Evolutionary conservation across 371 early-diverging fungal species (phyloP).

Genomic region (Mucor lusitanicus): DNA sequence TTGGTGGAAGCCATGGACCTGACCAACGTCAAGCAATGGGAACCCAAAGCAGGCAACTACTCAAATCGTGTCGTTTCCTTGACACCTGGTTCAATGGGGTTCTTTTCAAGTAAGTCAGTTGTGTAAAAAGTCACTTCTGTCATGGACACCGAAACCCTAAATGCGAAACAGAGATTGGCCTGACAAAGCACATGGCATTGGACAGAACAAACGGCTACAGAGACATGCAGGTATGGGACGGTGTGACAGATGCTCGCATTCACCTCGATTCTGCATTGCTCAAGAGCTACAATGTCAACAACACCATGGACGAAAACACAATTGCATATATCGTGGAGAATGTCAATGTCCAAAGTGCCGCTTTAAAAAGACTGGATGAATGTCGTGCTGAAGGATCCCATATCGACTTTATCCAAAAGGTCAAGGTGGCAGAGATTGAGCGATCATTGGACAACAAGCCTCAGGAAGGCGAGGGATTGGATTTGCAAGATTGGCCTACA

Average conservation of each 20-base stretch:
- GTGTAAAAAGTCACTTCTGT: neutral
- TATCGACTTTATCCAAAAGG: slow-evolving; percentile 56
- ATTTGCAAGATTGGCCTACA: slow-evolving; percentile 66
- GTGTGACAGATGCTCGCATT: slow-evolving; percentile 63
- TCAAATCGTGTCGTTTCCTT: slow-evolving; percentile 79
- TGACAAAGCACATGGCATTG: slow-evolving; percentile 58
- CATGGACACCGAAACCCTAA: neutral
- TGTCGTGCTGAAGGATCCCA: slow-evolving; percentile 38
- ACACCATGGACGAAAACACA: slow-evolving; percentile 8
- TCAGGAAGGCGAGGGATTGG: slow-evolving; percentile 18
- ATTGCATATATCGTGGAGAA: slow-evolving; percentile 66
- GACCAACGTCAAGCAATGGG: slow-evolving; percentile 48
- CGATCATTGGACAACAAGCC: slow-evolving; percentile 1
- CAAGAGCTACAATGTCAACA: slow-evolving; percentile 5
- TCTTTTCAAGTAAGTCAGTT: slow-evolving; percentile 44
- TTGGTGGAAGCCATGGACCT: slow-evolving; percentile 79
- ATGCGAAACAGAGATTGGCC: slow-evolving; percentile 55
- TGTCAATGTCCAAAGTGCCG: slow-evolving; percentile 46
- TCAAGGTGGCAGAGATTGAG: slow-evolving; percentile 56
- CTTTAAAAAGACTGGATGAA: slow-evolving; percentile 48
- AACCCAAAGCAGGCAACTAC: slow-evolving; percentile 48
- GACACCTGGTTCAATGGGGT: slow-evolving; percentile 59
- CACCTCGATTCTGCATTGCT: slow-evolving; percentile 58
- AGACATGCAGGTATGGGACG: slow-evolving; percentile 81
- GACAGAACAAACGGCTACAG: slow-evolving; percentile 60